A percentile compares a stretch with the other conserved stretches of the same genome.
phyloP scores from a whole-genome alignment of 2,329 filamentous ascomycete species.

The Scleromitrula shiraiana region DNA sequence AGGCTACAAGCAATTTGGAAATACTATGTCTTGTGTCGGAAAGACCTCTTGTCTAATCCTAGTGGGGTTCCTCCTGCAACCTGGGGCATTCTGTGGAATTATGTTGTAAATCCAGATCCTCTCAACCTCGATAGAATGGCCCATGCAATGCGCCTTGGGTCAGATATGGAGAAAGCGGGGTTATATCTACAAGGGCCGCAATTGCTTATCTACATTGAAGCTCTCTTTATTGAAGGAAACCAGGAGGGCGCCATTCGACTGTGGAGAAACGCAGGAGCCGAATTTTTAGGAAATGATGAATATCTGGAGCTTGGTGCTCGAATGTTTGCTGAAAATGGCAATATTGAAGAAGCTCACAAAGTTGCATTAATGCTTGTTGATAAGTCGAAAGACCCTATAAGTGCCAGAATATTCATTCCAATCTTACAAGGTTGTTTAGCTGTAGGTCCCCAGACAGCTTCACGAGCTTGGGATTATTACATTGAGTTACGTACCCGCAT shows the following conservation, averaged over 20 bases:
- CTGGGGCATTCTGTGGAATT: conserved; percentile 60
- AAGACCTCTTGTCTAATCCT: conserved; percentile 38
- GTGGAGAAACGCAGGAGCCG: conserved; percentile 33
- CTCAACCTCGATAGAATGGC: conserved; percentile 47
- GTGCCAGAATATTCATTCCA: conserved; percentile 53
- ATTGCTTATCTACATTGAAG: conserved; percentile 60
- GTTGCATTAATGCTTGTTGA: conserved; percentile 47
- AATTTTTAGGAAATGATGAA: conserved; percentile 23
- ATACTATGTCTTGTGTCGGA: conserved; percentile 42
- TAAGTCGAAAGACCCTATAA: conserved; percentile 33
- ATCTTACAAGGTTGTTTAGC: conserved; percentile 56
- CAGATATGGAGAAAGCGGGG: conserved; percentile 57
- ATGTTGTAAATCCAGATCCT: conserved; percentile 41
- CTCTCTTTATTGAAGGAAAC: conserved; percentile 56
- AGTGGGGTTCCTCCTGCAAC: conserved; percentile 49
- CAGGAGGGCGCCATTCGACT: conserved; percentile 31
- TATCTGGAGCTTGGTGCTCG: conserved; percentile 60
- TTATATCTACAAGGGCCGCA: conserved; percentile 47
- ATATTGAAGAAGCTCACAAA: conserved; percentile 50
- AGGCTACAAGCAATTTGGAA: conserved; percentile 31
- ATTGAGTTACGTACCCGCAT: conserved; percentile 53
- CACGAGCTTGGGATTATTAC: conserved; percentile 61
- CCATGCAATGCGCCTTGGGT: conserved; percentile 53
- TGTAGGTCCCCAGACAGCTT: conserved; percentile 43
- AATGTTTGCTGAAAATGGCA: conserved; percentile 51